Evolutionary conservation across 768 basidiomycete species (phyloP).

Genomic region (Sarcomyxa edulis): DNA sequence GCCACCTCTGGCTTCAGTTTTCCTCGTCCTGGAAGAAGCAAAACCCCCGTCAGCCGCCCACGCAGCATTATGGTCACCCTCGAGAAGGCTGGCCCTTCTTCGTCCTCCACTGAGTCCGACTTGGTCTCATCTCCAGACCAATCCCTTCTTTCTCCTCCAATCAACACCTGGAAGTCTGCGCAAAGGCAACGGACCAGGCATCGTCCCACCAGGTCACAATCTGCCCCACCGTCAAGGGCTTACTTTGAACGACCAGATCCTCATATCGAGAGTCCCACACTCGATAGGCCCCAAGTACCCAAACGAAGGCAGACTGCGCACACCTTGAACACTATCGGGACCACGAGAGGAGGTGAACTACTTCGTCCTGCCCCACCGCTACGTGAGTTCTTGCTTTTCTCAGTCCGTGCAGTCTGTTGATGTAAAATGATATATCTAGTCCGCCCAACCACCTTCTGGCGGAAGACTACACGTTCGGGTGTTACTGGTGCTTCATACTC

Average conservation of each 20-base stretch:
- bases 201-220: conserved; percentile 40
- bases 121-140: conserved; percentile 21
- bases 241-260: conserved; percentile 6
- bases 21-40: background rate
- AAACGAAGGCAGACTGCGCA: too few relatives aligned
- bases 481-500: conserved; percentile 69
- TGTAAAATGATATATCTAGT: conserved; percentile 32
- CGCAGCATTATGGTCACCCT: conserved; percentile 34
- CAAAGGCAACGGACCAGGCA: conserved; percentile 23
- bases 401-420: background rate
- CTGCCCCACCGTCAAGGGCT: conserved; percentile 29
- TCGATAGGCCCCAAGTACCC: too few relatives aligned
- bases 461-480: conserved; percentile 65
- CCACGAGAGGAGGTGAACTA: conserved; percentile 36
- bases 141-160: conserved; percentile 40
- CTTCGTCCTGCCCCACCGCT: conserved; percentile 60
- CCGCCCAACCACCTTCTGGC: conserved; percentile 81
- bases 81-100: conserved; percentile 22
- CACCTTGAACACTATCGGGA: conserved; percentile 7
- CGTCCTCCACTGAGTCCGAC: conserved; percentile 11
- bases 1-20: conserved; percentile 18
- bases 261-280: too few relatives aligned
- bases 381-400: conserved; percentile 35
- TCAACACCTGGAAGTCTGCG: conserved; percentile 40
- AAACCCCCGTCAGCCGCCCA: conserved; percentile 8